Percentiles rank a stretch among this genome's conserved stretches.
phyloP scores from a whole-genome alignment of 495 filamentous ascomycete genomes.

The Monascus purpureus region DNA sequence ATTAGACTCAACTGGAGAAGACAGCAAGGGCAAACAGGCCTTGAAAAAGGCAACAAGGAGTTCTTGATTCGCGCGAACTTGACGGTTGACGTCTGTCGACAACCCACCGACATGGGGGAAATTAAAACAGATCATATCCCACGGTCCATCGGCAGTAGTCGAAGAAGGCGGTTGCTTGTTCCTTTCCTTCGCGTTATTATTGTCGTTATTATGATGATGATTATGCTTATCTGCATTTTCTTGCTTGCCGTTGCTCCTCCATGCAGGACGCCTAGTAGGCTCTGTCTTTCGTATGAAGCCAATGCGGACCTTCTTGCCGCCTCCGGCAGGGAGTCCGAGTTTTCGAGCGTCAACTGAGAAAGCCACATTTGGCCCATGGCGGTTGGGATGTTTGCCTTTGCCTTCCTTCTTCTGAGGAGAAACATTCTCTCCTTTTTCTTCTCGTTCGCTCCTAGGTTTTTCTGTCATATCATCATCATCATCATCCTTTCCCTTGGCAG shows the following conservation, averaged over 20 bases:
- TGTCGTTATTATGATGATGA: no score
- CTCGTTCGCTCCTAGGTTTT: no score
- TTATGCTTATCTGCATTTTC: no score
- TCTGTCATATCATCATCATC: constrained; percentile 1
- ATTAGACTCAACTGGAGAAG: constrained; percentile 18
- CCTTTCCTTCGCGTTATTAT: constrained; percentile 10
- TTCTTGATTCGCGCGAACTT: constrained; percentile 86
- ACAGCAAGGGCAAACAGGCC: constrained; percentile 36
- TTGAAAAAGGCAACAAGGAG: constrained; percentile 74
- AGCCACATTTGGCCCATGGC: constrained; percentile 31
- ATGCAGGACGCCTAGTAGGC: no score
- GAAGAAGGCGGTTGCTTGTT: constrained; percentile 3
- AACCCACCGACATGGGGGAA: constrained; percentile 93
- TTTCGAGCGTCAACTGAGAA: constrained; percentile 65
- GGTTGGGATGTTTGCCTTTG: constrained; percentile 6
- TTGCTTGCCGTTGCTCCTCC: no score
- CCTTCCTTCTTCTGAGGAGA: neutral
- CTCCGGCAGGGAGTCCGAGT: constrained; percentile 32
- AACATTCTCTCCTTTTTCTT: no score
- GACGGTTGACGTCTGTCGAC: constrained; percentile 82
- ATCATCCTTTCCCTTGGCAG: neutral
- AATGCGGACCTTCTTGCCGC: constrained; percentile 27
- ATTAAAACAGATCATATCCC: constrained; percentile 79
- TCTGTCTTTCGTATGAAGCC: no score
- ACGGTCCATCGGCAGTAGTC: constrained; percentile 18